These are phyloP conservation scores for Thalassiosira livingstoniorum DNA, from an alignment of 352 stramenopile genomes.

Conservation along the genomic window DNA sequence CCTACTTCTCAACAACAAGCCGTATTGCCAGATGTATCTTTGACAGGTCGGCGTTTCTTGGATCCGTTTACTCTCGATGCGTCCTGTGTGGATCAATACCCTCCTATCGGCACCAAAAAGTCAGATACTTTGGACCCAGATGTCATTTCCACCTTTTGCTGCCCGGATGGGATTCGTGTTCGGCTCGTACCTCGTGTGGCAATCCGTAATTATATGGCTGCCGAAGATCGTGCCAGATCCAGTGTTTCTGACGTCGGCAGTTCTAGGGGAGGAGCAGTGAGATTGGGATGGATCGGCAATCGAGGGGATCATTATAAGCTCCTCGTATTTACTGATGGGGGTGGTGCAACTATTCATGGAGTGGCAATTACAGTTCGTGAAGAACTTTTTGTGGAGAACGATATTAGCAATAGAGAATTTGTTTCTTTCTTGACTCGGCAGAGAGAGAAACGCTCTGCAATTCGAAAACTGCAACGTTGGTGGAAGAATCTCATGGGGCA, in stretches of 20 bases:
- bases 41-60: too few species aligned
- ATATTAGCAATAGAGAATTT: constrained; percentile 2
- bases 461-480: not conserved
- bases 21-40: too few species aligned
- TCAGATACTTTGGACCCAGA: constrained; percentile 6
- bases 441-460: not conserved
- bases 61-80: not conserved
- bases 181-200: constrained; percentile 9
- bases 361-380: constrained; percentile 27
- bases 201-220: too few species aligned
- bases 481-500: not conserved
- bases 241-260: too few species aligned
- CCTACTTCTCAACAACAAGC: too few species aligned
- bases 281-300: constrained; percentile 20
- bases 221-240: too few species aligned
- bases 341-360: constrained; percentile 9
- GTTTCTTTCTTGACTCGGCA: not conserved
- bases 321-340: constrained; percentile 26
- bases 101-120: not conserved
- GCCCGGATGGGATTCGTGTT: constrained; percentile 19
- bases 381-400: not conserved
- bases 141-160: constrained; percentile 22
- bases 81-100: not conserved
- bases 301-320: constrained; percentile 4
- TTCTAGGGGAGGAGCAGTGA: constrained; percentile 15